phyloP scores from a whole-genome alignment of 805 yeast species.

The Grigorovia jiainica region DNA sequence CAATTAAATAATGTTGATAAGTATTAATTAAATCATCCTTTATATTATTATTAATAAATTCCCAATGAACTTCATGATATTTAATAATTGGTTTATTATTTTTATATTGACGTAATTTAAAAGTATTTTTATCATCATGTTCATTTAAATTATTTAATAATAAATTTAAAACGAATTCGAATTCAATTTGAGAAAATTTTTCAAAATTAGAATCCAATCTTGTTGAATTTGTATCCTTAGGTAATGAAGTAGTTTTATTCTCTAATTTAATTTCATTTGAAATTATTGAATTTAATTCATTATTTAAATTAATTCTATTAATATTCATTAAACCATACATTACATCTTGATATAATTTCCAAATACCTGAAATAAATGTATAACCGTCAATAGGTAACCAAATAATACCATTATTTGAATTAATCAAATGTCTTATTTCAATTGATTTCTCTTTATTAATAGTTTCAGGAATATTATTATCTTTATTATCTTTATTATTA shows the following conservation, averaged over 20 bases:
- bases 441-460: too few species aligned
- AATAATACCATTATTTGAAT: constrained; percentile 55
- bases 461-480: background rate
- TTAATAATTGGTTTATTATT: background rate
- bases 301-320: constrained; percentile 1
- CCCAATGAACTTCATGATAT: constrained; percentile 3
- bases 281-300: background rate
- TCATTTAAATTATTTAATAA: background rate
- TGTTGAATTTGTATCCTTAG: too few species aligned
- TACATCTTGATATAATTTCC: constrained; percentile 45
- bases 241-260: too few species aligned
- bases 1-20: background rate
- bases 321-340: constrained; percentile 18
- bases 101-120: background rate
- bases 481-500: background rate
- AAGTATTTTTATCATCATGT: background rate
- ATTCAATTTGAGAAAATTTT: constrained; percentile 4
- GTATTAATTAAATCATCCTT: background rate
- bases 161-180: background rate
- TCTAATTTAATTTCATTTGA: background rate
- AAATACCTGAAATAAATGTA: constrained; percentile 78
- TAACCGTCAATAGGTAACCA: constrained; percentile 82
- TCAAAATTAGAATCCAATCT: background rate
- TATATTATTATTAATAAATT: background rate
- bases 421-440: constrained; percentile 9